These are phyloP conservation scores for Fusarium sterilihyphosum DNA, from an alignment of 2,329 filamentous ascomycete species.

Conservation along the genomic window DNA sequence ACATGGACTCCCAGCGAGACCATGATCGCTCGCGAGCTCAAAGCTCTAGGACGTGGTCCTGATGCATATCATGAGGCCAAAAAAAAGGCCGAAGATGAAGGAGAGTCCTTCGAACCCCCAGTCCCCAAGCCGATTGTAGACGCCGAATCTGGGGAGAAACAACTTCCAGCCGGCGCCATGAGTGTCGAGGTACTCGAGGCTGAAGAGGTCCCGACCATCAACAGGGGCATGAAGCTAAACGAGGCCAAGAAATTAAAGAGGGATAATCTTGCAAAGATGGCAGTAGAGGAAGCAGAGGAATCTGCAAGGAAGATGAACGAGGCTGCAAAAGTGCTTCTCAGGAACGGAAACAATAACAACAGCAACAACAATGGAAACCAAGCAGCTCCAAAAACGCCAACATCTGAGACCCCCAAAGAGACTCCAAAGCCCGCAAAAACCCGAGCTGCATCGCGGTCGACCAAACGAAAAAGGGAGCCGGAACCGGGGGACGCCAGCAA, in stretches of 20 bases:
- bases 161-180: conserved; percentile 68
- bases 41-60: conserved; percentile 72
- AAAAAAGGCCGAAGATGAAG: conserved; percentile 72
- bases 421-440: conserved; percentile 41
- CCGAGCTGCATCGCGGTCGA: conserved; percentile 47
- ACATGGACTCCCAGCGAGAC: conserved; percentile 86
- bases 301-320: conserved; percentile 64
- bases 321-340: conserved; percentile 58
- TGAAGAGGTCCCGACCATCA: conserved; percentile 72
- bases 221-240: conserved; percentile 81
- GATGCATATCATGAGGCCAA: conserved; percentile 71
- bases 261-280: conserved; percentile 69
- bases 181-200: conserved; percentile 65
- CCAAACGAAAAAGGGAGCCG: conserved; percentile 59
- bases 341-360: conserved; percentile 38
- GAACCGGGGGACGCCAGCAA: conserved; percentile 46
- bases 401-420: conserved; percentile 43
- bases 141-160: conserved; percentile 60
- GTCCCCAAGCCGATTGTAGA: conserved; percentile 54
- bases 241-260: conserved; percentile 80
- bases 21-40: conserved; percentile 84
- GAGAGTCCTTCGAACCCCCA: conserved; percentile 65
- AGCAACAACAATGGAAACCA: conserved; percentile 20
- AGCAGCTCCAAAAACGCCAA: conserved; percentile 41
- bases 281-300: conserved; percentile 70